Evolutionary conservation across 352 stramenopile species (phyloP), one percentile per base, ranked within the genome.

Genomic region (Elongisporangium anandrum): DNA sequence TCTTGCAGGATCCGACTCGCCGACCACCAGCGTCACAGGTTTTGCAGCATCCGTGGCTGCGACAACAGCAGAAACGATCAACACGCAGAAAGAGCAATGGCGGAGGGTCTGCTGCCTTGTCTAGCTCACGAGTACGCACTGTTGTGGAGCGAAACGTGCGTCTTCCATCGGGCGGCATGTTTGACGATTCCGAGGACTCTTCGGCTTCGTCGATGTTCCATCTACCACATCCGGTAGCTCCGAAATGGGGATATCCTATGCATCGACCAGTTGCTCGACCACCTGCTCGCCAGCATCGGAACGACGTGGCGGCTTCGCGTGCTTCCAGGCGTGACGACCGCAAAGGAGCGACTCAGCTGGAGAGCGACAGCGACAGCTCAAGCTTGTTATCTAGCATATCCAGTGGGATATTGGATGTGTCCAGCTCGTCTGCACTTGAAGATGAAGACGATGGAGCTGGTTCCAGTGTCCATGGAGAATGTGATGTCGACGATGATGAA

Each of bases 11-110:
- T 39, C 75, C 77, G 19, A 51, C 20, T 2, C 61, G 55, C 55
- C 66, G 78, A 48, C 76, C 81, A 13, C 74, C 72, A 20, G 77
- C 77, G 6, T 56, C 75, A 23, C 78, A 90, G 57, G 69, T 88
- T 26, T 38, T 86, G 21, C 53, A 73, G 23, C 81, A 88, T 54
- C 76, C 77, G 8, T 90, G 78, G 78, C 65, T 90, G n/a, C 60
- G 72, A 41, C 59, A 67, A 17, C 20, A 60, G 39, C 41, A 58
- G 53, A 29, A 26, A 20, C 16, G 34, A 56, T 17, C 26, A 1
- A 17, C 34, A 45, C 34, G 34, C 34, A 45, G 5, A 9, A 45
- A 45, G 34, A 45, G 34, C 34, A 16, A 45, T 12, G 34, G 5
- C 1, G 34, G 34, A 45, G 13, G 1, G 2, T 12, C 1, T 45